Conservation (phyloP, 1,284 basidiomycete genomes). For the Moniliella sp. region DNA sequence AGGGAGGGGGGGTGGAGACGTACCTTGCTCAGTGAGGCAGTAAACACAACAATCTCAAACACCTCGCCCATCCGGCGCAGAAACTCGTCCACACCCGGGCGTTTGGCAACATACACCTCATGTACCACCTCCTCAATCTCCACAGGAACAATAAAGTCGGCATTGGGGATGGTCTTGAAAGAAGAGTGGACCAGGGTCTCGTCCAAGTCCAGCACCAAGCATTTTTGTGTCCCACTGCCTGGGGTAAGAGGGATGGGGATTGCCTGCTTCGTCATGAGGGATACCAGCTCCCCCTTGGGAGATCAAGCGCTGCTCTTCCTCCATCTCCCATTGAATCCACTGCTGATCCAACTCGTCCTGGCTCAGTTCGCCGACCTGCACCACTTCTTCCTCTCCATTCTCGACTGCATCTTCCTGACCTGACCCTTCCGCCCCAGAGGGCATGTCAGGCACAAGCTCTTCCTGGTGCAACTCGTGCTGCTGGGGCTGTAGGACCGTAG, state of each 20-base stretch:
- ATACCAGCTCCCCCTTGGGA: slow-evolving; percentile 60
- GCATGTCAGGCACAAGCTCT: too few species aligned
- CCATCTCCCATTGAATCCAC: too few species aligned
- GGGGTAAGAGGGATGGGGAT: neutral
- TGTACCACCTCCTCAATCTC: slow-evolving; percentile 96
- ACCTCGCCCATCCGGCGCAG: slow-evolving; percentile 89
- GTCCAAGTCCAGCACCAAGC: slow-evolving; percentile 70
- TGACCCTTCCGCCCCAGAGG: slow-evolving; percentile 1
- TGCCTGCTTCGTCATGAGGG: slow-evolving; percentile 50
- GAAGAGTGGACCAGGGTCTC: slow-evolving; percentile 66
- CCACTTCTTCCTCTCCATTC: slow-evolving; percentile 34
- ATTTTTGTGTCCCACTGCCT: slow-evolving; percentile 50
- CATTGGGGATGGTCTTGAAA: slow-evolving; percentile 59
- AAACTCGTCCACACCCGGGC: slow-evolving; percentile 90
- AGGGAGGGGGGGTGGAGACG: too few species aligned
- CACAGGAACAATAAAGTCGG: slow-evolving; percentile 93
- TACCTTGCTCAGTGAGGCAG: slow-evolving; percentile 89
- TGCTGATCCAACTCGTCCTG: slow-evolving; percentile 50
- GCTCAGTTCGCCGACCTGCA: slow-evolving; percentile 34
- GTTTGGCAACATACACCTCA: slow-evolving; percentile 96
- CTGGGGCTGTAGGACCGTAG: too few species aligned
- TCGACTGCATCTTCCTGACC: slow-evolving; percentile 11
- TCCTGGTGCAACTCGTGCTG: too few species aligned
- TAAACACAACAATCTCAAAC: slow-evolving; percentile 95
- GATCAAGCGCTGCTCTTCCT: slow-evolving; percentile 58